Conservation (phyloP, 306 rosid genomes). For the Acacia crassicarpa region DNA sequence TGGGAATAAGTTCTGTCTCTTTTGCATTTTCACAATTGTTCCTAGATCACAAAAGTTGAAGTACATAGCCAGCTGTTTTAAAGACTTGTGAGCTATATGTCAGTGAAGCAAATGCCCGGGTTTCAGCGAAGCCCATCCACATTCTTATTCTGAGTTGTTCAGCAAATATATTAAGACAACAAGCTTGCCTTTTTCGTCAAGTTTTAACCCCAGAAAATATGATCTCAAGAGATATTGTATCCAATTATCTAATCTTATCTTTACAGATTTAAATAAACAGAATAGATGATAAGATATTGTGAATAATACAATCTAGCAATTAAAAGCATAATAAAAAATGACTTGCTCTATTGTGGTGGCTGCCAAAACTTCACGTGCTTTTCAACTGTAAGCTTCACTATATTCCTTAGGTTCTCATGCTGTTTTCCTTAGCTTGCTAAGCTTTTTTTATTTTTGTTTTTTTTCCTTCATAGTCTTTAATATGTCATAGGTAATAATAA, state of each 20-base stretch:
- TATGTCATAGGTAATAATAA: slow-evolving; percentile 12
- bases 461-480: background rate
- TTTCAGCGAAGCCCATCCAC: background rate
- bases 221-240: background rate
- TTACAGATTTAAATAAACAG: background rate
- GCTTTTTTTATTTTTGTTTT: too few relatives aligned
- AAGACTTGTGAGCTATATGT: background rate
- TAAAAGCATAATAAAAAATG: background rate
- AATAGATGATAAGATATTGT: background rate
- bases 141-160: background rate
- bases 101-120: background rate
- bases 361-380: background rate
- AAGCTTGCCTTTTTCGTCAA: background rate
- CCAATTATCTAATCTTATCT: background rate
- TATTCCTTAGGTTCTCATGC: background rate
- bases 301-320: background rate
- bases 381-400: background rate
- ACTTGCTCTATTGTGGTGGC: background rate
- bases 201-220: background rate
- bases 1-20: background rate
- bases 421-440: background rate
- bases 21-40: background rate
- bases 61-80: background rate
- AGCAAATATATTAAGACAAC: background rate
- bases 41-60: background rate